Evolutionary conservation across 1,139 yeast genomes (phyloP), one percentile per base, ranked within the genome.

Genomic region (Debaryomyces subglobosus): DNA sequence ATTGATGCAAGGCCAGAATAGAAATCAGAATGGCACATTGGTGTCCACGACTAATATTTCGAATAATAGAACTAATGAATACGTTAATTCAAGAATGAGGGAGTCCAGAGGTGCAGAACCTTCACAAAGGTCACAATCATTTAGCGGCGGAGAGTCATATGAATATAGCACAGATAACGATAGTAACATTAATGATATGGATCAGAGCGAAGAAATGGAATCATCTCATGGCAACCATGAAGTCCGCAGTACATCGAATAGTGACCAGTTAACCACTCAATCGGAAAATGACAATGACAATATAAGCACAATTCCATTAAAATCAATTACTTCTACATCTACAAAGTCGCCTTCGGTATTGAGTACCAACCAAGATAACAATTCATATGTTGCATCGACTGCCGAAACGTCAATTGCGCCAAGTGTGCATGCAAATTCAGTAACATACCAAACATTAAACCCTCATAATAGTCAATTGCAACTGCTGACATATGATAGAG

Each of bases 401-500:
- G 77, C 81, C 1, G 79, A 79, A 49, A 80, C 85, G 0, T 79
- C 84, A 10, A 61, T 79, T n/a, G 77, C 79, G 2, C 79, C 79
- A 4, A 72, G 78, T 43, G 57, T 55, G 7, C 62, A 56, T 41
- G 53, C 56, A 20, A 51, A 39, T 42, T 13, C 55, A 23, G 47
- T 51, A 18, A 34, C 49, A 10, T 48, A 47, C 15, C 43, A 49
- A 37, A 21, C 53, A 5, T 34, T 48, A 39, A 34, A 38, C 38
- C 40, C 53, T 15, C 44, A 34, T 44, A 47, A 40, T 42, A 16
- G 43, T 20, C 48, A 48, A 34, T 29, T 32, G 33, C 43, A 38
- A 40, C 49, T 21, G 29, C 47, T 16, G 29, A 38, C 49, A 37
- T 56, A 47, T 45, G 78, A 74, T 43, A 55, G 78, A 48, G 85